Percentiles rank a stretch among this genome's conserved stretches.
These are phyloP conservation scores for Athelia psychrophila DNA, from an alignment of 1,284 basidiomycete genomes.

Conservation along the genomic window DNA sequence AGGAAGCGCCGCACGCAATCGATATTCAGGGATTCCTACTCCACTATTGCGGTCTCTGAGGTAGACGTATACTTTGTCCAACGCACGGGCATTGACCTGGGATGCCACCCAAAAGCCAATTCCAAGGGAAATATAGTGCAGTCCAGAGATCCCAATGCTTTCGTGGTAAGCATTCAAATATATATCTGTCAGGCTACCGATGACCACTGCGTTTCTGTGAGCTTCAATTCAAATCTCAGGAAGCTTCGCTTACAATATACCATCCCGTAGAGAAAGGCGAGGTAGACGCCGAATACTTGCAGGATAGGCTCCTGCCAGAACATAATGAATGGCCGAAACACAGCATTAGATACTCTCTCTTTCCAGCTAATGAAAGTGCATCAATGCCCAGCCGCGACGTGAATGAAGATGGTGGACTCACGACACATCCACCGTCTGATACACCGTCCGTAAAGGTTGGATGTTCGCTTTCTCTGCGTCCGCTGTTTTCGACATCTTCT, in stretches of 20 bases:
- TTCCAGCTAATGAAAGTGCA: constrained; percentile 20
- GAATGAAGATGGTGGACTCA: too few species aligned
- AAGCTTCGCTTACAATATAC: neutral
- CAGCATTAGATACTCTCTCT: constrained; percentile 28
- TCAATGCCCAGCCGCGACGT: too few species aligned
- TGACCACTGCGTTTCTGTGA: constrained; percentile 38
- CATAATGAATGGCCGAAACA: constrained; percentile 47
- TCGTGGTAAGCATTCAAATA: constrained; percentile 52
- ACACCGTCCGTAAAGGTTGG: constrained; percentile 40
- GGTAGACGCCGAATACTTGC: constrained; percentile 42
- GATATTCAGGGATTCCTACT: neutral
- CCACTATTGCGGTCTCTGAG: neutral
- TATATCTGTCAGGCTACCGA: constrained; percentile 65
- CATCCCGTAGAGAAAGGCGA: constrained; percentile 43
- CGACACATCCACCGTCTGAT: constrained; percentile 37
- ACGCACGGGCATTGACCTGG: neutral
- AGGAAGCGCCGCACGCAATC: neutral
- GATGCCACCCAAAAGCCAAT: constrained; percentile 26
- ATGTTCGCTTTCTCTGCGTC: constrained; percentile 37
- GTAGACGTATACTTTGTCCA: neutral
- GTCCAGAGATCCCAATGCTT: constrained; percentile 49
- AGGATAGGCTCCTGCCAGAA: constrained; percentile 47
- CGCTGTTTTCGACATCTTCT: constrained; percentile 42
- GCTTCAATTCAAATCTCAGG: too few species aligned
- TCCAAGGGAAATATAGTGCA: constrained; percentile 51